phyloP scores from a whole-genome alignment of 2,329 filamentous ascomycete species.

The Rutstroemia sp. region DNA sequence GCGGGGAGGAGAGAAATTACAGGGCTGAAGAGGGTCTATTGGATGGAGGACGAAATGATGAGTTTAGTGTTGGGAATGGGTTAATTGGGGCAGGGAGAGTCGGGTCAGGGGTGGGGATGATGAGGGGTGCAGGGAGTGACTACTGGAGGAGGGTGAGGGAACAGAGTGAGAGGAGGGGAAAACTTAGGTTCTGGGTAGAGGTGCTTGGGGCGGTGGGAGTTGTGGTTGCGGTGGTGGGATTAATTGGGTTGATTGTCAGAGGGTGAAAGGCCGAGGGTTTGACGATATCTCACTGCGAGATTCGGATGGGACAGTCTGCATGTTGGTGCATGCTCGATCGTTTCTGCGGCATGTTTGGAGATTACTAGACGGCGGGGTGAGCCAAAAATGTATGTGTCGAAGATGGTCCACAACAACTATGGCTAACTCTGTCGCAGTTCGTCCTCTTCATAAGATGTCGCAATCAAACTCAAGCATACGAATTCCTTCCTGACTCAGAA shows the following conservation, averaged over 20 bases:
- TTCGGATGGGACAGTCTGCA: no score
- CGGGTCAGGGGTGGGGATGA: neutral
- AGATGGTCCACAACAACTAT: no score
- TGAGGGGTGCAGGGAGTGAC: neutral
- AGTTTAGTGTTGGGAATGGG: neutral
- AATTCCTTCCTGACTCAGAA: no score
- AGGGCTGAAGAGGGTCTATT: constrained; percentile 3
- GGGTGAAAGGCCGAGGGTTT: neutral
- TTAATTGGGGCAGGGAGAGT: neutral
- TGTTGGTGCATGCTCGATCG: no score
- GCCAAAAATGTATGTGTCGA: no score
- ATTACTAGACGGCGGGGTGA: no score
- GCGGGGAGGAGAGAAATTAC: neutral
- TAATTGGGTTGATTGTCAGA: neutral
- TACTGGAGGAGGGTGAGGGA: neutral
- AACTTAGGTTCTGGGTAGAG: neutral
- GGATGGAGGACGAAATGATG: neutral
- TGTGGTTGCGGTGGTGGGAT: neutral
- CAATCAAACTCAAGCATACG: no score
- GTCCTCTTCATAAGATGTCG: no score
- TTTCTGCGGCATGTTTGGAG: no score
- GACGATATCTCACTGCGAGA: no score
- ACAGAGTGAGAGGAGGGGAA: neutral
- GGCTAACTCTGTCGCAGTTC: no score
- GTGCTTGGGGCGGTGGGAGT: neutral